phyloP scores from a whole-genome alignment of 352 stramenopile genomes.

The Achlya hypogyna region DNA sequence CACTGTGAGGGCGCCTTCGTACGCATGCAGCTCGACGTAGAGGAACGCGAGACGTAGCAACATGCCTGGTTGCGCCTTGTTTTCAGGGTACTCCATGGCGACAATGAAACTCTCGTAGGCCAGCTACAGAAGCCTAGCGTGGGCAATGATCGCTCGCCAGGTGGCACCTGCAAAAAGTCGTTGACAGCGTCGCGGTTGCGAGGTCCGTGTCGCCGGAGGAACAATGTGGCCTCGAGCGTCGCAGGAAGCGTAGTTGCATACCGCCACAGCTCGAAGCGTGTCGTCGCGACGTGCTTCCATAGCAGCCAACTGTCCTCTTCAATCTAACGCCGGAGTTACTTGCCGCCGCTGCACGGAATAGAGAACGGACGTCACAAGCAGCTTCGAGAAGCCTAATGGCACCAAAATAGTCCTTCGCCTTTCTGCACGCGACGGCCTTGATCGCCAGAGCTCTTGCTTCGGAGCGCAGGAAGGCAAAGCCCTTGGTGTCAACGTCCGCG shows the following conservation, averaged over 20 bases:
- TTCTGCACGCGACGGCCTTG: not conserved
- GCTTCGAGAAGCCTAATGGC: not conserved
- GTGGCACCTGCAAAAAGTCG: not conserved
- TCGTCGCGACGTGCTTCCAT: conserved; percentile 49
- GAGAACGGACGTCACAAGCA: not conserved
- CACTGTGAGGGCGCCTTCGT: conserved; percentile 47
- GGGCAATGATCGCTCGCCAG: not conserved
- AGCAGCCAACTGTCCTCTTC: conserved; percentile 46
- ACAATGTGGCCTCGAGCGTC: conserved; percentile 27
- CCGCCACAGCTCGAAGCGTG: conserved; percentile 55
- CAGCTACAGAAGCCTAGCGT: conserved; percentile 24
- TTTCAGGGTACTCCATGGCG: conserved; percentile 62
- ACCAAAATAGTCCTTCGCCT: not conserved
- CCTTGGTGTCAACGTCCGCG: not conserved
- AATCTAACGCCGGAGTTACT: conserved; percentile 22
- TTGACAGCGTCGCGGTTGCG: not conserved
- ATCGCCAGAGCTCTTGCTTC: not conserved
- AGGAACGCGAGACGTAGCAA: conserved; percentile 47
- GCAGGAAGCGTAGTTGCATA: conserved; percentile 31
- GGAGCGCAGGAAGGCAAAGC: not conserved
- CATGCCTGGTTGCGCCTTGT: conserved; percentile 49
- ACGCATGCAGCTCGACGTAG: conserved; percentile 59
- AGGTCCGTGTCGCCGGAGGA: conserved; percentile 14
- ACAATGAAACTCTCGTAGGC: conserved; percentile 71
- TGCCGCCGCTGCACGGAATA: not conserved